A percentile compares a stretch with the other conserved stretches of the same genome.
These are phyloP conservation scores for Pseudogymnoascus sp. DNA, from an alignment of 2,329 filamentous ascomycete genomes.

Conservation along the genomic window DNA sequence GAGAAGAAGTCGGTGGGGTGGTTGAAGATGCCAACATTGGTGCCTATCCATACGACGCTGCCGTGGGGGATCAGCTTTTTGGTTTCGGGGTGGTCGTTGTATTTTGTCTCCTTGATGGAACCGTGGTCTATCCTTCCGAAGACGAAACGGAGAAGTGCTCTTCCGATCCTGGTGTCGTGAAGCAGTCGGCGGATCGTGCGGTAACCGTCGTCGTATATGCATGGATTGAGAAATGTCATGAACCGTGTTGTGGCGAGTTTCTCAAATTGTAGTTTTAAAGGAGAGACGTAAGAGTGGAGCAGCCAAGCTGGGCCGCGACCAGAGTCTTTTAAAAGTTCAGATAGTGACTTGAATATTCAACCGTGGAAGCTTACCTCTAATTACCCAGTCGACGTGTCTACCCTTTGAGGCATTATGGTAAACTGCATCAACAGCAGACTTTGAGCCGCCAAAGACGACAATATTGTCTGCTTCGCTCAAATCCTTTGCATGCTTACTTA, in stretches of 20 bases:
- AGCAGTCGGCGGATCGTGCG: constrained; percentile 44
- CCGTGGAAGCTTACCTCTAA: constrained; percentile 40
- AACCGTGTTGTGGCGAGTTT: constrained; percentile 57
- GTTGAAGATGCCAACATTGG: constrained; percentile 51
- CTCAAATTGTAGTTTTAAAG: constrained; percentile 46
- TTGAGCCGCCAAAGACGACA: neutral
- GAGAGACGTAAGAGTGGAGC: neutral
- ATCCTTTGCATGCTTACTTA: neutral
- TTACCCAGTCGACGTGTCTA: constrained; percentile 40
- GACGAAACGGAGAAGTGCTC: constrained; percentile 45
- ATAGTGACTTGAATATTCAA: neutral
- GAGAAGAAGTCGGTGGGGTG: constrained; percentile 49
- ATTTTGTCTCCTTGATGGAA: constrained; percentile 43
- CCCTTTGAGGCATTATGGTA: constrained; percentile 30
- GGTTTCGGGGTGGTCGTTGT: constrained; percentile 43
- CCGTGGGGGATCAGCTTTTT: constrained; percentile 45
- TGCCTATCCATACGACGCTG: constrained; percentile 43
- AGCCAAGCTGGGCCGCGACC: constrained; percentile 1
- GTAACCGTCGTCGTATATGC: constrained; percentile 59
- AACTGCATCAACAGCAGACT: constrained; percentile 39
- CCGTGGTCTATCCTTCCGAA: constrained; percentile 50
- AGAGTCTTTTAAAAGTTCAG: neutral
- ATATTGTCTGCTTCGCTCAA: neutral
- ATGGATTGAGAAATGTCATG: constrained; percentile 65
- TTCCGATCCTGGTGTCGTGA: constrained; percentile 44